Percentiles rank a stretch among this genome's conserved stretches.
These are phyloP conservation scores for Kwoniella mangroviensis DNA, from an alignment of 768 basidiomycete species.

Conservation along the genomic window DNA sequence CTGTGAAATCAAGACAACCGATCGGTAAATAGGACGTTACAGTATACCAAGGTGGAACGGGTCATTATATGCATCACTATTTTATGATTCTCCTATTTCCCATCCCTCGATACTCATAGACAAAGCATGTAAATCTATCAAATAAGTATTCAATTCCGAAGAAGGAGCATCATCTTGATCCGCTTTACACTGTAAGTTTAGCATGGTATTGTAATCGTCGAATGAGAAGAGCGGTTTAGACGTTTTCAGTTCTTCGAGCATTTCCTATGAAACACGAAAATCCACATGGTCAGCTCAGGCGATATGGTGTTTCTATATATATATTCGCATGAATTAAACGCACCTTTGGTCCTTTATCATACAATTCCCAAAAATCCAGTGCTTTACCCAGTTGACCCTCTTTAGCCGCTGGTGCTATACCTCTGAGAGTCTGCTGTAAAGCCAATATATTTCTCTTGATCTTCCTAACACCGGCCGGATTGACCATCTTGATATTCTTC, in stretches of 20 bases:
- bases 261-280: conserved; percentile 62
- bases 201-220: conserved; percentile 90
- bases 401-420: conserved; percentile 65
- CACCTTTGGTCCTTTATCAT: conserved; percentile 74
- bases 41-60: too few relatives aligned
- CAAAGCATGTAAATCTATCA: conserved; percentile 77
- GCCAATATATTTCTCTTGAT: conserved; percentile 86
- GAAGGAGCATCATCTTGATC: conserved; percentile 60
- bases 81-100: conserved; percentile 34
- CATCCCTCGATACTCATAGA: conserved; percentile 53
- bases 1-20: too few relatives aligned
- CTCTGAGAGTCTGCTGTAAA: conserved; percentile 86
- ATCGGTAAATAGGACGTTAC: too few relatives aligned
- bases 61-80: not conserved
- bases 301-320: too few relatives aligned
- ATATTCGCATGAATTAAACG: conserved; percentile 30
- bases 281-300: not conserved
- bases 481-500: conserved; percentile 70
- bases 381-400: conserved; percentile 75
- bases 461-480: conserved; percentile 78
- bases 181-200: conserved; percentile 85
- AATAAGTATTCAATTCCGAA: conserved; percentile 69
- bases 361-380: conserved; percentile 80
- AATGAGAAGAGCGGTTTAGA: conserved; percentile 71
- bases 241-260: conserved; percentile 73